phyloP scores from a whole-genome alignment of 371 early-diverging fungal genomes.

The Nosema bombycis region DNA sequence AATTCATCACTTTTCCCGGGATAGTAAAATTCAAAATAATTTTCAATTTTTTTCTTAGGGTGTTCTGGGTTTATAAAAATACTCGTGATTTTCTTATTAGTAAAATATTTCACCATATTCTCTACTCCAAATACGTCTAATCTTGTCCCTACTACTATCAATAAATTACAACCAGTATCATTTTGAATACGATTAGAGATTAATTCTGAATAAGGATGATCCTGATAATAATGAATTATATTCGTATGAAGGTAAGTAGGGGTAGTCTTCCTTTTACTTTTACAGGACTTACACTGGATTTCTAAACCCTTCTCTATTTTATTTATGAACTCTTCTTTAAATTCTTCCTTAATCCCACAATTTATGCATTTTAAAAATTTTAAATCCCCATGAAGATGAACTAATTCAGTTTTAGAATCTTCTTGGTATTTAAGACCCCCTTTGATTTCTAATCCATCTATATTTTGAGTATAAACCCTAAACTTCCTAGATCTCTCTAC shows the following conservation, averaged over 20 bases:
- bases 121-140: constrained; percentile 85
- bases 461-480: constrained; percentile 91
- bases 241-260: constrained; percentile 76
- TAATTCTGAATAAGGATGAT: constrained; percentile 71
- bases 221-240: constrained; percentile 90
- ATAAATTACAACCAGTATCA: constrained; percentile 68
- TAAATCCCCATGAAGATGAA: constrained; percentile 65
- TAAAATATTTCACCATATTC: constrained; percentile 74
- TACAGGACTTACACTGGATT: constrained; percentile 31
- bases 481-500: constrained; percentile 74
- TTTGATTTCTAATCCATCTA: constrained; percentile 84
- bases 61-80: constrained; percentile 61
- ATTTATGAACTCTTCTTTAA: constrained; percentile 31
- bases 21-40: constrained; percentile 63
- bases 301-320: constrained; percentile 16
- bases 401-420: constrained; percentile 32
- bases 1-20: constrained; percentile 64
- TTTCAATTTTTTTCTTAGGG: constrained; percentile 51
- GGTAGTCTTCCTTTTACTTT: constrained; percentile 69
- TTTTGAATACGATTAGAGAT: constrained; percentile 29
- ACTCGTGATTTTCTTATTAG: constrained; percentile 43
- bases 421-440: constrained; percentile 70
- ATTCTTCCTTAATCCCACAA: constrained; percentile 50
- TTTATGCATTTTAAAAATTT: constrained; percentile 53
- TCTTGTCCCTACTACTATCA: constrained; percentile 92